Conservation (phyloP, 805 yeast species). For the Millerago galiae region DNA sequence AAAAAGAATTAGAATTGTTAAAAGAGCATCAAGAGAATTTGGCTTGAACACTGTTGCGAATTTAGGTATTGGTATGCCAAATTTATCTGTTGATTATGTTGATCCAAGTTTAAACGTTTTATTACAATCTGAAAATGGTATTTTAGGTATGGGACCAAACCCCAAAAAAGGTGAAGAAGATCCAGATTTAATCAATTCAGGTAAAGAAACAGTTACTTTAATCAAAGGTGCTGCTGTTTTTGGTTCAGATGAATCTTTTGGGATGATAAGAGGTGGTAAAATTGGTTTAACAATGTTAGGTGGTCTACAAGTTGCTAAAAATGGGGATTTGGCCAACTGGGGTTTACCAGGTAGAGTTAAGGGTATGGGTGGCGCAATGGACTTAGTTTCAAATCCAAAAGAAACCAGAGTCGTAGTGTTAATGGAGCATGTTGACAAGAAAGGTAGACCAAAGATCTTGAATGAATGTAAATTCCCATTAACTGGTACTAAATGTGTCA, state of each 20-base stretch:
- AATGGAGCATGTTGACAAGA: conserved; percentile 42
- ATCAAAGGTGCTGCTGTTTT: conserved; percentile 40
- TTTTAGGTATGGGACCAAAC: conserved; percentile 45
- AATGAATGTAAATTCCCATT: conserved; percentile 38
- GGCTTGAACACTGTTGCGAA: conserved; percentile 37
- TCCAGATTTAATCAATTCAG: conserved; percentile 44
- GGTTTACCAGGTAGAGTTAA: conserved; percentile 44
- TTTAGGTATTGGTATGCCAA: conserved; percentile 47
- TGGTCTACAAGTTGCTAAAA: conserved; percentile 41
- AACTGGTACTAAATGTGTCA: conserved; percentile 40
- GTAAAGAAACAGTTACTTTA: conserved; percentile 44
- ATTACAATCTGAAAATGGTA: conserved; percentile 44
- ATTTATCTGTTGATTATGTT: conserved; percentile 37
- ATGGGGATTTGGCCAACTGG: conserved; percentile 49
- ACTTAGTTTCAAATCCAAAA: conserved; percentile 40
- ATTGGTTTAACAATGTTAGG: conserved; percentile 40
- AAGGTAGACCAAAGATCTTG: conserved; percentile 41
- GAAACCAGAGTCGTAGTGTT: conserved; percentile 39
- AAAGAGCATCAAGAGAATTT: conserved; percentile 42
- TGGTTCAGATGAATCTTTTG: conserved; percentile 45
- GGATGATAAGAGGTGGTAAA: conserved; percentile 42
- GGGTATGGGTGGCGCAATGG: conserved; percentile 55
- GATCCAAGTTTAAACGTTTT: conserved; percentile 31
- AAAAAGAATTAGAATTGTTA: conserved; percentile 31
- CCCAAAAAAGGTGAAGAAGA: conserved; percentile 36